Evolutionary conservation across 1,139 yeast genomes (phyloP).

Genomic region (Pichia terricola): DNA sequence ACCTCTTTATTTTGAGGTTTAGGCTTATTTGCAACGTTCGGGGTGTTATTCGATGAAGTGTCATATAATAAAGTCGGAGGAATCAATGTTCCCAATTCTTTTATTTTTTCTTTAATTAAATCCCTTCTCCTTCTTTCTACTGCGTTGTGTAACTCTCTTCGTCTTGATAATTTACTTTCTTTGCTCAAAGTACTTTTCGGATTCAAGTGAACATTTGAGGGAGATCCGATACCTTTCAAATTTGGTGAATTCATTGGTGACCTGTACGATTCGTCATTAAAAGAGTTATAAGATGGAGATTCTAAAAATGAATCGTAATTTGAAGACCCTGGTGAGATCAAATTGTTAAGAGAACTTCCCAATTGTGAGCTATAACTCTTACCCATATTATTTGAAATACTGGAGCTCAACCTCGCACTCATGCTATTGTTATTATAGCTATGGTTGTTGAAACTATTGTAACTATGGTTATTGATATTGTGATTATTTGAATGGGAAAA

Average conservation of each 20-base stretch:
- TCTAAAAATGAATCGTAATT: conserved; percentile 25
- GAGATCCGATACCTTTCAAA: conserved; percentile 26
- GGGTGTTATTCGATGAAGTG: conserved; percentile 22
- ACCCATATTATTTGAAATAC: conserved; percentile 9
- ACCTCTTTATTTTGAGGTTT: conserved; percentile 44
- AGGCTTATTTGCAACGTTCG: conserved; percentile 15
- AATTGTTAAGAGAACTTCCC: conserved; percentile 23
- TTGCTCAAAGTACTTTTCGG: conserved; percentile 45
- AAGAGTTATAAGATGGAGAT: conserved; percentile 27
- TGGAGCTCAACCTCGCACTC: conserved; percentile 2
- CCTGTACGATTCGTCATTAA: conserved; percentile 22
- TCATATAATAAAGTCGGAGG: conserved; percentile 59
- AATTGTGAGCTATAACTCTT: conserved; percentile 23
- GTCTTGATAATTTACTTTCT: conserved; percentile 59
- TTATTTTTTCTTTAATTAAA: conserved; percentile 64
- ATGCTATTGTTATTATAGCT: not conserved
- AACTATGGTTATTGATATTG: not conserved
- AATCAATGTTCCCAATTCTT: conserved; percentile 59
- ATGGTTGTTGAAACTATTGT: not conserved
- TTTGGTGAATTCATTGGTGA: conserved; percentile 28
- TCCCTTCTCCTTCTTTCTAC: conserved; percentile 76
- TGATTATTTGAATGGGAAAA: not conserved
- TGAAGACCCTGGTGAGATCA: conserved; percentile 23
- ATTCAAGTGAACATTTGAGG: conserved; percentile 26
- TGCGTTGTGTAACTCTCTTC: conserved; percentile 73